Percentiles rank a stretch among this genome's conserved stretches.
Conservation (phyloP, 2,329 filamentous ascomycete genomes). For the Pseudogymnoascus sp. region DNA sequence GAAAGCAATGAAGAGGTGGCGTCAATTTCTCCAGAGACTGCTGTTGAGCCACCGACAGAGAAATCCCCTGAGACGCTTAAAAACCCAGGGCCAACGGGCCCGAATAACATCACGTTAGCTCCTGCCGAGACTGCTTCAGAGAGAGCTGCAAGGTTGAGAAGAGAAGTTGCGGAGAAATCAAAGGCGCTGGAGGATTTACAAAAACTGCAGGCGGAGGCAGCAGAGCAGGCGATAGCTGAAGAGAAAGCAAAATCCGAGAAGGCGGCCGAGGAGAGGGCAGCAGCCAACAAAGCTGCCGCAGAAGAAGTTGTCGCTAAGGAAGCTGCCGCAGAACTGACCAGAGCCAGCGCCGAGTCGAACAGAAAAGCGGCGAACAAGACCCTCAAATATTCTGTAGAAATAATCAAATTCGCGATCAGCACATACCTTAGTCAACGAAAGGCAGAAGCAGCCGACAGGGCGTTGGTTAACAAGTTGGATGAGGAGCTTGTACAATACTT, state of each 20-base stretch:
- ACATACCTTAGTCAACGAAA: neutral
- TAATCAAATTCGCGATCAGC: neutral
- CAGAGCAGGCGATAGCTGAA: neutral
- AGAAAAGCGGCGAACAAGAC: neutral
- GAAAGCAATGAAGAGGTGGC: neutral
- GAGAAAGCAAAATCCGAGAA: neutral
- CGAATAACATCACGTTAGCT: neutral
- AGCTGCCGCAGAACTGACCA: neutral
- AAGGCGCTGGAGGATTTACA: neutral
- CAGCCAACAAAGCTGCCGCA: neutral
- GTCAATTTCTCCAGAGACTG: neutral
- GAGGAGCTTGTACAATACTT: neutral
- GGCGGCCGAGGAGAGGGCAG: neutral
- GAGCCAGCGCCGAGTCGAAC: neutral
- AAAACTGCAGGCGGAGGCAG: neutral
- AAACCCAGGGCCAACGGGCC: neutral
- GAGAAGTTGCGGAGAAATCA: neutral
- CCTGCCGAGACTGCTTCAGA: neutral
- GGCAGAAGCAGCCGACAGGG: neutral
- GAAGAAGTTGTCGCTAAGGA: neutral
- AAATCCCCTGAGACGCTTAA: neutral
- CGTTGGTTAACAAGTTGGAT: neutral
- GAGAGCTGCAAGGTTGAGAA: neutral
- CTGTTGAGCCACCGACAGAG: neutral
- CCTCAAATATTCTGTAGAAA: neutral